Conservation (phyloP, 1,284 basidiomycete species). For the Rhodotorula sp. region DNA sequence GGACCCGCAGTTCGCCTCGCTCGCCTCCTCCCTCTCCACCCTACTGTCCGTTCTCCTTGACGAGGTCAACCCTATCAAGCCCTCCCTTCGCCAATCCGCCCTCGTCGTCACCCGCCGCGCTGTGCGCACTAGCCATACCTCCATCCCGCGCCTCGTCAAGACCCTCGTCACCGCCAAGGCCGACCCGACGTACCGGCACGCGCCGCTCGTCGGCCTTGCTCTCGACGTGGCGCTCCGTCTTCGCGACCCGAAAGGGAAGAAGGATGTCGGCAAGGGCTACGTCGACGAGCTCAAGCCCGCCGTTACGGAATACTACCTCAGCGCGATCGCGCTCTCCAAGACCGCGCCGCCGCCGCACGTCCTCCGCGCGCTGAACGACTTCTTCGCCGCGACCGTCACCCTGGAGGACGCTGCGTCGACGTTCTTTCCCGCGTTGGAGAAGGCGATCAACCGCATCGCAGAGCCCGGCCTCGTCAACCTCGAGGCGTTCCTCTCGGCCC, state of each 20-base stretch:
- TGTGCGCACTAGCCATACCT: conserved; percentile 54
- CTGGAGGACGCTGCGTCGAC: conserved; percentile 58
- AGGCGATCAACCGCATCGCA: conserved; percentile 62
- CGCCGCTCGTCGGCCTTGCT: conserved; percentile 44
- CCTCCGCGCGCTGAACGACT: conserved; percentile 55
- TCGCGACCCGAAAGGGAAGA: conserved; percentile 41
- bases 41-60: conserved; percentile 64
- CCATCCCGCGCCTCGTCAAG: conserved; percentile 27
- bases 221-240: conserved; percentile 47
- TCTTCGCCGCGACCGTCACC: conserved; percentile 61
- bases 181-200: conserved; percentile 36
- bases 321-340: conserved; percentile 41
- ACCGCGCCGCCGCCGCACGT: conserved; percentile 40
- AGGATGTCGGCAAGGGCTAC: conserved; percentile 33
- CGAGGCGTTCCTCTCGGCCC: conserved; percentile 36
- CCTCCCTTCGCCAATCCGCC: conserved; percentile 63
- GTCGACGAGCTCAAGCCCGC: conserved; percentile 26
- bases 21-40: conserved; percentile 61
- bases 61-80: conserved; percentile 60
- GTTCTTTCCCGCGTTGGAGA: conserved; percentile 69
- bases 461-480: conserved; percentile 66
- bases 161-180: conserved; percentile 27
- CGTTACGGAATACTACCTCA: conserved; percentile 40
- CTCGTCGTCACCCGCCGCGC: conserved; percentile 65
- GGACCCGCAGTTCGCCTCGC: conserved; percentile 57